Evolutionary conservation across 352 stramenopile species (phyloP).

Genomic region (Phytophthora pini): DNA sequence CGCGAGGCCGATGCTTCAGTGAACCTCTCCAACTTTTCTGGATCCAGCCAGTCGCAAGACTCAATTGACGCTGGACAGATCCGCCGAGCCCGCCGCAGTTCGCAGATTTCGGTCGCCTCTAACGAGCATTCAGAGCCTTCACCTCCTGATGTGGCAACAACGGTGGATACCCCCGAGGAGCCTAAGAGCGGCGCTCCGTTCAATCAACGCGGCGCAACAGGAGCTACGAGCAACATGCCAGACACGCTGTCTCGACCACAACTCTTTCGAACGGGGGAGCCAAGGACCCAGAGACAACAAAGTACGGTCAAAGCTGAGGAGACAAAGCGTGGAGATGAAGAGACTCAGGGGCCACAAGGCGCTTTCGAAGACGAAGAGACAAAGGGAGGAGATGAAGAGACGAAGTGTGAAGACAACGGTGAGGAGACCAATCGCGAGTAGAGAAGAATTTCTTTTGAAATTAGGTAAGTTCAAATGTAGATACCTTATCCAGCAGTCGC

Average conservation of each 20-base stretch:
- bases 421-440: conserved; percentile 32
- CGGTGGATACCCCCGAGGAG: conserved; percentile 22
- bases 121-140: conserved; percentile 39
- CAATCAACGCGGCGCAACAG: neutral
- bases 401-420: neutral
- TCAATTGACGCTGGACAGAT: conserved; percentile 25
- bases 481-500: conserved; percentile 21
- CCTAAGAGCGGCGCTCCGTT: conserved; percentile 31
- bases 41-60: conserved; percentile 42
- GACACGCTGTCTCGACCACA: conserved; percentile 15
- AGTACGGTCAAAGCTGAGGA: neutral
- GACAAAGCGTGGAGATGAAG: conserved; percentile 10
- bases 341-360: conserved; percentile 14
- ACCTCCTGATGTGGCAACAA: conserved; percentile 12
- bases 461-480: conserved; percentile 23
- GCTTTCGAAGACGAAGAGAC: conserved; percentile 6
- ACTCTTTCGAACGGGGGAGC: conserved; percentile 2
- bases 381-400: neutral
- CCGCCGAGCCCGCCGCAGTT: conserved; percentile 13
- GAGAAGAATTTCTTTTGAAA: conserved; percentile 14
- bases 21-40: conserved; percentile 14
- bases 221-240: neutral
- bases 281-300: neutral
- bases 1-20: no score
- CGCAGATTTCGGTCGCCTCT: conserved; percentile 25